These are phyloP conservation scores for Sinapis alba DNA, from an alignment of 441 rosid genomes.

Conservation along the genomic window DNA sequence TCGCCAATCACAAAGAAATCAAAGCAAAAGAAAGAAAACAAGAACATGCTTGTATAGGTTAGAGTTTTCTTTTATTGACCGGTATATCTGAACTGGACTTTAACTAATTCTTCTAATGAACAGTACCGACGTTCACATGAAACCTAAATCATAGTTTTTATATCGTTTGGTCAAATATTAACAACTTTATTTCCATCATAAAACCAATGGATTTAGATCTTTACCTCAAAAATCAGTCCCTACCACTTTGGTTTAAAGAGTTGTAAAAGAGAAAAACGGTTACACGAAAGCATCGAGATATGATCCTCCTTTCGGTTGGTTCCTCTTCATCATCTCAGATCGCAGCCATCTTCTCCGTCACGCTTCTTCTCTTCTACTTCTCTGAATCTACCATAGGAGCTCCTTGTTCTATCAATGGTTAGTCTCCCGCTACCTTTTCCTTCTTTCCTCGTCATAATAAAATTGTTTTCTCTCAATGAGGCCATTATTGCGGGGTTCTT, in stretches of 20 bases:
- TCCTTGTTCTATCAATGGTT: conserved; percentile 40
- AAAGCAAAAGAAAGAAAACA: no score
- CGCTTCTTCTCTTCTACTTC: conserved; percentile 18
- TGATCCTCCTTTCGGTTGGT: conserved; percentile 8
- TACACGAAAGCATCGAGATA: conserved; percentile 10
- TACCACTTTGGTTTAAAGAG: not conserved
- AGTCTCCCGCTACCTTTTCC: conserved; percentile 3
- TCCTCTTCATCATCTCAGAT: conserved; percentile 24
- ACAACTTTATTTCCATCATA: not conserved
- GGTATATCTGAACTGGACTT: not conserved
- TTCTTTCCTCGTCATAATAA: not conserved
- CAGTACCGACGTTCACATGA: not conserved
- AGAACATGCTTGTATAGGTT: no score
- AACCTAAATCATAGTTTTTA: not conserved
- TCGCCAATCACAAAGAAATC: no score
- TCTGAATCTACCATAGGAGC: conserved; percentile 27
- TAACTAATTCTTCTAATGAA: not conserved
- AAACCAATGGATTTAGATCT: not conserved
- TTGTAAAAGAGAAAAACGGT: not conserved
- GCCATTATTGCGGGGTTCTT: no score
- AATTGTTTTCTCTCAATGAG: not conserved
- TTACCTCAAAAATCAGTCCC: not conserved
- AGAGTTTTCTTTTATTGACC: no score
- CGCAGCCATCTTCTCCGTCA: conserved; percentile 23
- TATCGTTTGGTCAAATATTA: not conserved